phyloP scores from a whole-genome alignment of 805 yeast species.

The Metschnikowia bowlesiae region DNA sequence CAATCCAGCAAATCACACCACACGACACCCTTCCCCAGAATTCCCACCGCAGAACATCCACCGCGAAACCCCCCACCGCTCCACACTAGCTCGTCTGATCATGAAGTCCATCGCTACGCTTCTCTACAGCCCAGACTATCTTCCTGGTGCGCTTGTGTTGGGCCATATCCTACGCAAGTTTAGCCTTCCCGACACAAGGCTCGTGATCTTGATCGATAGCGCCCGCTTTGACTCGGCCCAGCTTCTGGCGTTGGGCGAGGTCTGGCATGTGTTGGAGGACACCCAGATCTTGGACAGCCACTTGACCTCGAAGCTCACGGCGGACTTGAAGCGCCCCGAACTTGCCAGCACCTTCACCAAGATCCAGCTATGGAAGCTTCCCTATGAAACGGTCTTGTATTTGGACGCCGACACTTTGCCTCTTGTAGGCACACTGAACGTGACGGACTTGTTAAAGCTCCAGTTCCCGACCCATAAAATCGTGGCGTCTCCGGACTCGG shows the following conservation, averaged over 20 bases:
- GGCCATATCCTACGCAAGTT: constrained; percentile 29
- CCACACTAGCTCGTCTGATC: not conserved
- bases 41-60: too few species aligned
- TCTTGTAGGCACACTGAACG: constrained; percentile 14
- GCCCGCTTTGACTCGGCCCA: constrained; percentile 24
- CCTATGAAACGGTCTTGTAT: constrained; percentile 18
- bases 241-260: constrained; percentile 20
- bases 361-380: constrained; percentile 17
- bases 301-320: constrained; percentile 22
- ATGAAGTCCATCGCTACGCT: constrained; percentile 18
- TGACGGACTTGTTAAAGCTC: constrained; percentile 25
- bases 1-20: not conserved
- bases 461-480: constrained; percentile 14
- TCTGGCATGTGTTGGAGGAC: constrained; percentile 31
- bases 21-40: not conserved
- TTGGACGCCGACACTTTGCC: constrained; percentile 20
- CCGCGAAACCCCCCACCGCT: not conserved
- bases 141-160: constrained; percentile 55
- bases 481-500: constrained; percentile 19
- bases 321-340: constrained; percentile 28
- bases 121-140: constrained; percentile 46
- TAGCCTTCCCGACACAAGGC: constrained; percentile 8
- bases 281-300: constrained; percentile 23
- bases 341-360: constrained; percentile 17
- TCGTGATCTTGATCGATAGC: constrained; percentile 34